These are phyloP conservation scores for Plantago elongata DNA, from an alignment of 257 asterid genomes.

Conservation along the genomic window DNA sequence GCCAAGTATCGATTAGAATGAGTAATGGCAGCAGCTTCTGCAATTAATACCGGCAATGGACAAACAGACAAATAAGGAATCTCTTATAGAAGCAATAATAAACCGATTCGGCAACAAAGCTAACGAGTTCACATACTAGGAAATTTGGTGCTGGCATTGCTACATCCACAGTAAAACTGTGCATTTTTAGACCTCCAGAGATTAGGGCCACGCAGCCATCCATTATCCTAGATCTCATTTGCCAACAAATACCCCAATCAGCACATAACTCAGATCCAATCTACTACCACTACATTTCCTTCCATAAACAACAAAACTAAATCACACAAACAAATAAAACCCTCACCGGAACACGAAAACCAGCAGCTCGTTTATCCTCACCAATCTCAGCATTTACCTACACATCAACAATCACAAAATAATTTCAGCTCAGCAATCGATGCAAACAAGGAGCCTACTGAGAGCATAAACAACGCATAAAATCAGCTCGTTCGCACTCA, in stretches of 20 bases:
- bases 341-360: slow-evolving; percentile 58
- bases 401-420: slow-evolving; percentile 14
- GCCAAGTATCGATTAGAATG: slow-evolving; percentile 67
- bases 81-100: slow-evolving; percentile 8
- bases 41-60: slow-evolving; percentile 5
- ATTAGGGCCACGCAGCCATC: slow-evolving; percentile 49
- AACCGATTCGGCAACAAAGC: slow-evolving; percentile 6
- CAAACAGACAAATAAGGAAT: slow-evolving; percentile 3
- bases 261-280: slow-evolving; percentile 38
- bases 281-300: slow-evolving; percentile 12
- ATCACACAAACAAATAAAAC: slow-evolving; percentile 12
- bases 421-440: slow-evolving; percentile 3
- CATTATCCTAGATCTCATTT: slow-evolving; percentile 54
- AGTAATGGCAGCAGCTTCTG: slow-evolving; percentile 64
- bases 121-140: slow-evolving; percentile 45
- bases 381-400: slow-evolving; percentile 30
- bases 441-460: neutral
- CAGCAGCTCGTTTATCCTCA: slow-evolving; percentile 26
- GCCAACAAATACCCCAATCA: slow-evolving; percentile 33
- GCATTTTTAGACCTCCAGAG: slow-evolving; percentile 80
- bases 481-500: slow-evolving; percentile 12
- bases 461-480: slow-evolving; percentile 14
- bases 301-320: slow-evolving; percentile 4
- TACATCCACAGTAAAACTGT: slow-evolving; percentile 60
- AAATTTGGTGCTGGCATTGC: slow-evolving; percentile 66